Percentiles rank a stretch among this genome's conserved stretches.
These are phyloP conservation scores for Graphiopsis chlorocephala DNA, from an alignment of 2,329 filamentous ascomycete species.

Conservation along the genomic window DNA sequence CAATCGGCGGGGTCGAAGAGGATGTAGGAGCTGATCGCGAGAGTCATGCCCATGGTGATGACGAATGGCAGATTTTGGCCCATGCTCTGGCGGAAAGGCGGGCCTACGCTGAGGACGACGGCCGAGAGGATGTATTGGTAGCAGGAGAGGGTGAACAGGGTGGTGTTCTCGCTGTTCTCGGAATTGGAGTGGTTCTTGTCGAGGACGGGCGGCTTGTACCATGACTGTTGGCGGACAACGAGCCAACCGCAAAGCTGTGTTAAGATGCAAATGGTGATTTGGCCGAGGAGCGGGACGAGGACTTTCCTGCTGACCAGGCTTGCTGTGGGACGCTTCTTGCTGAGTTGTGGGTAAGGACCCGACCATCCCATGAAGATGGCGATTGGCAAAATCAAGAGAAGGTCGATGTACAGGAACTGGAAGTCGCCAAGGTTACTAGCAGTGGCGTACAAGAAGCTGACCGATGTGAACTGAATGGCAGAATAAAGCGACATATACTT, in stretches of 20 bases:
- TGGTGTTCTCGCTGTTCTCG: constrained; percentile 89
- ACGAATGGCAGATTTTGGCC: constrained; percentile 82
- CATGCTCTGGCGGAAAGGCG: constrained; percentile 81
- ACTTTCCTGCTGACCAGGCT: constrained; percentile 92
- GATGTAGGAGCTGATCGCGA: constrained; percentile 74
- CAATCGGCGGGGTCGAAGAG: constrained; percentile 69
- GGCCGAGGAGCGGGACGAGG: constrained; percentile 80
- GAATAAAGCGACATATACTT: constrained; percentile 99
- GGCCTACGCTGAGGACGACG: constrained; percentile 85
- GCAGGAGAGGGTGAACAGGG: constrained; percentile 83
- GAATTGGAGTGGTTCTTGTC: constrained; percentile 79
- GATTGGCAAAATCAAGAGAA: constrained; percentile 88
- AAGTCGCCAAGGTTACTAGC: constrained; percentile 96
- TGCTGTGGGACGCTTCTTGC: constrained; percentile 83
- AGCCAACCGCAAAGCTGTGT: constrained; percentile 74
- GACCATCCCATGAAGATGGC: constrained; percentile 99
- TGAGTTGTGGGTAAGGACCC: constrained; percentile 73
- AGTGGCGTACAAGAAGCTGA: constrained; percentile 92
- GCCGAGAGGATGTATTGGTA: constrained; percentile 94
- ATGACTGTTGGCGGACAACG: constrained; percentile 72
- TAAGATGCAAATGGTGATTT: constrained; percentile 76
- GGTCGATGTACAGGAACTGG: constrained; percentile 95
- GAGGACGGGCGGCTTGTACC: constrained; percentile 80
- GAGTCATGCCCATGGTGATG: constrained; percentile 66
- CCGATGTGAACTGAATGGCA: constrained; percentile 97